Percentiles rank a stretch among this genome's conserved stretches.
Conservation (phyloP, 2,329 filamentous ascomycete species). For the Beauveria bassiana region DNA sequence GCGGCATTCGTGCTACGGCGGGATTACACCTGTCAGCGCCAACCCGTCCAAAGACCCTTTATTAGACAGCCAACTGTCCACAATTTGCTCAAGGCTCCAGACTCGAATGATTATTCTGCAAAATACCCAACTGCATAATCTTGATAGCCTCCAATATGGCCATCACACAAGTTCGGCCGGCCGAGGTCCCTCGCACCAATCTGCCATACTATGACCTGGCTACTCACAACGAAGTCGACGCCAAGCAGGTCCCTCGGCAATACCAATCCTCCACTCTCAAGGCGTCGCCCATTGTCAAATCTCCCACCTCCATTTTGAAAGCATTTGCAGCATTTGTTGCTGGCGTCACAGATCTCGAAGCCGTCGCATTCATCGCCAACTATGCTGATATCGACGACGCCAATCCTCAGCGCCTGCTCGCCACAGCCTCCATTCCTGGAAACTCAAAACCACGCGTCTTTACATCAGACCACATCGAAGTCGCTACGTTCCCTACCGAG, state of each 20-base stretch:
- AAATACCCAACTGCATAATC: background rate
- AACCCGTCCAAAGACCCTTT: slow-evolving; percentile 2
- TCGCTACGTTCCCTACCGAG: background rate
- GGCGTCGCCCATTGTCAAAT: background rate
- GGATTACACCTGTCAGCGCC: slow-evolving; percentile 9
- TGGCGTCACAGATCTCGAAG: slow-evolving; percentile 6
- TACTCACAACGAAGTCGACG: slow-evolving; percentile 5
- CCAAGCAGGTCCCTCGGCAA: background rate
- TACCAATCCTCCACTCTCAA: background rate
- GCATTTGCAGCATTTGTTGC: slow-evolving; percentile 6
- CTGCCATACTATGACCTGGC: slow-evolving; percentile 9
- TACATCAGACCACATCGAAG: slow-evolving; percentile 7
- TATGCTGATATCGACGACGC: background rate
- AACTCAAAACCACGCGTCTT: slow-evolving; percentile 1
- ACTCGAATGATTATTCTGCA: background rate
- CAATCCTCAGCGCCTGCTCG: background rate
- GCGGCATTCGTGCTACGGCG: slow-evolving; percentile 8
- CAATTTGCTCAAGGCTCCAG: background rate
- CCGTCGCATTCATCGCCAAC: slow-evolving; percentile 3
- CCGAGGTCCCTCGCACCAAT: slow-evolving; percentile 7
- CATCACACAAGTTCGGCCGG: background rate
- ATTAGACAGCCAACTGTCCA: slow-evolving; percentile 3
- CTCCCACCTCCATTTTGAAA: background rate
- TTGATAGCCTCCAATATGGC: slow-evolving; percentile 1
- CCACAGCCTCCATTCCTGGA: background rate